Percentiles rank a stretch among this genome's conserved stretches.
Evolutionary conservation across 2,329 filamentous ascomycete species (phyloP).

Genomic region (Diaporthe aspalathi): DNA sequence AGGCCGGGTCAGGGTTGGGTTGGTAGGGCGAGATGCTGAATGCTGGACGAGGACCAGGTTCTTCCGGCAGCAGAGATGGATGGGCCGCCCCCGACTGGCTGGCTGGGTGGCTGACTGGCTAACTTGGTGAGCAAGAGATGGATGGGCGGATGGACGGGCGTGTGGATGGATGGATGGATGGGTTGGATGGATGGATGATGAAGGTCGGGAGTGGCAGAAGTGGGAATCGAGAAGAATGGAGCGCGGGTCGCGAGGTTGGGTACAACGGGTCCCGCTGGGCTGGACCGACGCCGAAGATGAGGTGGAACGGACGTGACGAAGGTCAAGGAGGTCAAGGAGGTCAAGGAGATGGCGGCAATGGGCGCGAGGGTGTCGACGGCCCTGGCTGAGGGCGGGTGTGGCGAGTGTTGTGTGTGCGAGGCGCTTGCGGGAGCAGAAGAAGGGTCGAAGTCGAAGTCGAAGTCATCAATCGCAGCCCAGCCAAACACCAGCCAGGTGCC

Average conservation of each 20-base stretch:
- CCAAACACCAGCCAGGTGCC: slow-evolving; percentile 18
- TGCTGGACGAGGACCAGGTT: slow-evolving; percentile 7
- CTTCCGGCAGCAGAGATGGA: slow-evolving; percentile 2
- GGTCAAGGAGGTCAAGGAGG: background rate
- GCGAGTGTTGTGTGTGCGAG: slow-evolving; percentile 9
- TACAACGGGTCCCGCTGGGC: slow-evolving; percentile 27
- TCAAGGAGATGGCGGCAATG: slow-evolving; percentile 16
- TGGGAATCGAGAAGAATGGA: slow-evolving; percentile 26
- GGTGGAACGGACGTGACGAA: background rate
- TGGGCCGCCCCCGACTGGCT: slow-evolving; percentile 1
- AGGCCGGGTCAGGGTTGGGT: slow-evolving; percentile 1
- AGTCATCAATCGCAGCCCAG: slow-evolving; percentile 18
- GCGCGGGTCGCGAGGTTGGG: slow-evolving; percentile 16
- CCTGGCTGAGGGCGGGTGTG: slow-evolving; percentile 4
- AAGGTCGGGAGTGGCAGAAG: slow-evolving; percentile 21
- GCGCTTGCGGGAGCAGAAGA: background rate
- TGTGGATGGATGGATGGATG: too few species aligned
- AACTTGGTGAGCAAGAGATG: slow-evolving; percentile 9
- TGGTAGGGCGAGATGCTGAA: background rate
- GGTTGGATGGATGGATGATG: background rate
- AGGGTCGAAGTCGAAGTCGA: slow-evolving; percentile 13
- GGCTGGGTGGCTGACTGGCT: too few species aligned
- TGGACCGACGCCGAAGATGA: slow-evolving; percentile 15
- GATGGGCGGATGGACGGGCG: background rate
- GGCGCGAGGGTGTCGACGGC: background rate